Base-by-base conservation (phyloP, 2,329 filamentous ascomycete genomes). In the Orbilia javanica region DNA sequence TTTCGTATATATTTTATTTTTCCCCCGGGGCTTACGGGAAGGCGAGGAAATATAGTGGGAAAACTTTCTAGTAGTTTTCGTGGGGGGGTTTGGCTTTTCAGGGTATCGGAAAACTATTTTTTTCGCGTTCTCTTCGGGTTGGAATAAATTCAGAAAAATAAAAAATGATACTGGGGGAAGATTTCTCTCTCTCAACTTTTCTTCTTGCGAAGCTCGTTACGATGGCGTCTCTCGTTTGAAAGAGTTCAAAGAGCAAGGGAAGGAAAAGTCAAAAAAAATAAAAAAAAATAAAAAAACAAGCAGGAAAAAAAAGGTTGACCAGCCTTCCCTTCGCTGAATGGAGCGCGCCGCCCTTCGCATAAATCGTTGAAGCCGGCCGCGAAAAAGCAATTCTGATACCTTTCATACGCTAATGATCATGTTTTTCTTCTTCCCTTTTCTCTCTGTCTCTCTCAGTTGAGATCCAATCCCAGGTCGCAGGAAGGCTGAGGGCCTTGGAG, bases 281-380 rank as follows among this genome's bases (percentile, higher is more conserved):
- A 44, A 44, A 44, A 42, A n/a, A 42, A 42, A 44, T 18, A 6
- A 44, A 44, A 44, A 44, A 44, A 44, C 2, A 13, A 36, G 13
- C 8, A 36, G 7, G 27, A 42, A 67, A 55, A 67, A 55, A 67
- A 15, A 18, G 25, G n/a, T 71, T 55, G 50, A 67, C 73, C 73
- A 77, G 67, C 73, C 79, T 80, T 80, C 79, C 73, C 79, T 80
- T 80, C 79, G 60, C 77, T 81, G 74, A 80, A 79, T 80, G 80
- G 78, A 80, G 80, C 75, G 78, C 79, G 79, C 80, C 79, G 79
- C 79, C 75, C 79, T 80, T 79, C 76, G 79, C 79, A 80, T 78
- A 76, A 80, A 77, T 77, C 60, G 53, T 77, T 67, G 73, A 77
- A 77, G 73, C 72, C 71, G 64, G 66, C 55, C 67, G 66, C 39